Conservation (phyloP, 148 eudicot species). For the Persicaria tinctoria region DNA sequence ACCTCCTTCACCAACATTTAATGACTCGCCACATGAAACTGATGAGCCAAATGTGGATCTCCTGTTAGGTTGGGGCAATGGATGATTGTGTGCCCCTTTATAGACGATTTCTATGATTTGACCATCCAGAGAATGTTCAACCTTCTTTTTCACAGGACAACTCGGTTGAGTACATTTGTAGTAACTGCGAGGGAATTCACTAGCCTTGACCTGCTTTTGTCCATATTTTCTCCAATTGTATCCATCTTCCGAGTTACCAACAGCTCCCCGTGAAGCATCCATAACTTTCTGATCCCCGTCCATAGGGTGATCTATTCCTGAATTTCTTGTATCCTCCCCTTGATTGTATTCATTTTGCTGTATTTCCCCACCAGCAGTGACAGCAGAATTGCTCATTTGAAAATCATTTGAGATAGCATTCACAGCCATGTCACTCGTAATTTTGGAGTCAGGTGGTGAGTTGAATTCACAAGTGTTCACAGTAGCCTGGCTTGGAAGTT, state of each 20-base stretch:
- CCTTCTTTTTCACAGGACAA: constrained; percentile 64
- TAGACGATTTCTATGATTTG: constrained; percentile 67
- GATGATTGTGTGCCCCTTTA: constrained; percentile 58
- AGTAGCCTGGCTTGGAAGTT: constrained; percentile 18
- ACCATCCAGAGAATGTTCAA: constrained; percentile 67
- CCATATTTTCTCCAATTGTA: constrained; percentile 90
- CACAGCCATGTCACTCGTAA: constrained; percentile 10
- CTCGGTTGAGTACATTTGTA: constrained; percentile 64
- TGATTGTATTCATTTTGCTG: constrained; percentile 17
- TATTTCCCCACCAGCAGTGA: constrained; percentile 17
- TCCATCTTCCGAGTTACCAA: constrained; percentile 59
- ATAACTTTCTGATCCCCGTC: constrained; percentile 27
- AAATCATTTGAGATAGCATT: constrained; percentile 18
- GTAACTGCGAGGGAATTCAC: constrained; percentile 76
- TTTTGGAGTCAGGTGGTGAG: constrained; percentile 22
- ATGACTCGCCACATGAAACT: constrained; percentile 19
- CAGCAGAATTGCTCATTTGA: constrained; percentile 19
- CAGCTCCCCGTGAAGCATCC: constrained; percentile 15
- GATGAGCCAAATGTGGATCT: constrained; percentile 27
- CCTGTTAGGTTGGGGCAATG: constrained; percentile 43
- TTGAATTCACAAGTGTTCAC: constrained; percentile 17
- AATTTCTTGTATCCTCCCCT: constrained; percentile 19
- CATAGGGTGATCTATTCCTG: constrained; percentile 7
- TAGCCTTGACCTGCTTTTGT: constrained; percentile 81
- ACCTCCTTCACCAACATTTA: constrained; percentile 20